phyloP scores from a whole-genome alignment of 2,329 filamentous ascomycete species.

The Triangularia verruculosa region DNA sequence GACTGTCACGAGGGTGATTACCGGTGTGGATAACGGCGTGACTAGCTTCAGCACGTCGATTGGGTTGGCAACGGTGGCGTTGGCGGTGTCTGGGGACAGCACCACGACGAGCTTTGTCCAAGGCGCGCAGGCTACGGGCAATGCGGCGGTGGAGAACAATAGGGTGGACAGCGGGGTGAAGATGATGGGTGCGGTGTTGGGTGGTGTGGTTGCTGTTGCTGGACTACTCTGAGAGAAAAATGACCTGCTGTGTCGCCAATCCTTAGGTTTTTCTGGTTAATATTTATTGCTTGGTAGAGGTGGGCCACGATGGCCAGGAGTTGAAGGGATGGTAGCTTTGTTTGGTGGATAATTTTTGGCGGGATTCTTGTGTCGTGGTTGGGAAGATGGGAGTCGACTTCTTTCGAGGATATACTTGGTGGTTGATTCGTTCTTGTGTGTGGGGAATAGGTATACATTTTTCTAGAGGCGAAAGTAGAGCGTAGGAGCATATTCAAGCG shows the following conservation, averaged over 20 bases:
- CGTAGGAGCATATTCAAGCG: no score
- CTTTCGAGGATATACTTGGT: background rate
- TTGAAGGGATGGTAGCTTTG: background rate
- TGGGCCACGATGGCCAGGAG: background rate
- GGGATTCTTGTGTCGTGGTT: background rate
- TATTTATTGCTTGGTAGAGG: background rate
- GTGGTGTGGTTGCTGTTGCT: slow-evolving; percentile 30
- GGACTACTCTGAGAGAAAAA: slow-evolving; percentile 27
- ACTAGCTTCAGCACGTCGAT: slow-evolving; percentile 27
- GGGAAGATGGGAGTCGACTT: background rate
- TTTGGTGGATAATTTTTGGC: background rate
- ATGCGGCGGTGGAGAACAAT: background rate
- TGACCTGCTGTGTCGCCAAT: background rate
- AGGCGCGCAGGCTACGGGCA: slow-evolving; percentile 11
- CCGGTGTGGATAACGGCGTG: slow-evolving; percentile 20
- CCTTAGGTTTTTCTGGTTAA: background rate
- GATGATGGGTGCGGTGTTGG: slow-evolving; percentile 29
- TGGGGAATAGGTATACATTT: background rate
- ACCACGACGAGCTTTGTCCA: slow-evolving; percentile 33
- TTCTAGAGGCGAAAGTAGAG: background rate
- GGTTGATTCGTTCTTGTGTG: background rate
- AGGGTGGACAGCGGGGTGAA: slow-evolving; percentile 1
- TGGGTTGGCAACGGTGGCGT: slow-evolving; percentile 30
- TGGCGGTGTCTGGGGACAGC: slow-evolving; percentile 32
- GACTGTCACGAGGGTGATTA: slow-evolving; percentile 37